A percentile compares a stretch with the other conserved stretches of the same genome.
These are phyloP conservation scores for Saccharomyces eubayanus DNA, from an alignment of 805 yeast species.

Conservation along the genomic window DNA sequence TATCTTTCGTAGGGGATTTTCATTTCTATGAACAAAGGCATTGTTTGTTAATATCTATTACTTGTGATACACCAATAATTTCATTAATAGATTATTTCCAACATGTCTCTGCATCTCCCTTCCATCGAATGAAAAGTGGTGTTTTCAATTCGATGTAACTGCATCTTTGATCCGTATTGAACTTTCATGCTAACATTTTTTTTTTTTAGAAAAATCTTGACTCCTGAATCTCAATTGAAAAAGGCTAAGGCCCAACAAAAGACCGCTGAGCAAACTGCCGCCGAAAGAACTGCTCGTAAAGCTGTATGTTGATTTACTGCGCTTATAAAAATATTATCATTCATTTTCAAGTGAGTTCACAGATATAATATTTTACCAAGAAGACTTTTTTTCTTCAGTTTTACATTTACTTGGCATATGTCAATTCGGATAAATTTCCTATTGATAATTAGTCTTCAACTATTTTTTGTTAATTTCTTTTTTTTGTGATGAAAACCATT, in stretches of 20 bases:
- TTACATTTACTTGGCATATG: background rate
- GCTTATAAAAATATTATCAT: background rate
- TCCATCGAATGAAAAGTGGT: slow-evolving; percentile 35
- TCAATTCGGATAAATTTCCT: slow-evolving; percentile 6
- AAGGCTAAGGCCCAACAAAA: slow-evolving; percentile 71
- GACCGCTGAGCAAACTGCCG: slow-evolving; percentile 68
- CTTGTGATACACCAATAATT: background rate
- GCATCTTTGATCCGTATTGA: slow-evolving; percentile 8
- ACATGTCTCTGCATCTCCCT: slow-evolving; percentile 31
- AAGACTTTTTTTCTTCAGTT: background rate
- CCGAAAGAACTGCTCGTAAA: slow-evolving; percentile 69
- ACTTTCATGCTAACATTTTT: background rate
- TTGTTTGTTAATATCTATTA: background rate
- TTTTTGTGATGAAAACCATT: slow-evolving; percentile 43
- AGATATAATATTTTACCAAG: slow-evolving; percentile 1
- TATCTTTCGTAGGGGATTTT: background rate
- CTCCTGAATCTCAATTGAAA: slow-evolving; percentile 82
- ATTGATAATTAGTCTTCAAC: background rate
- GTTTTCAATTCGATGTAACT: slow-evolving; percentile 35
- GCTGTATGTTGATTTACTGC: slow-evolving; percentile 52
- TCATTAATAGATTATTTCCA: slow-evolving; percentile 15
- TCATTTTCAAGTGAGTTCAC: slow-evolving; percentile 4
- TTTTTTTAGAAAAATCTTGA: slow-evolving; percentile 34
- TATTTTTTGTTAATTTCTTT: background rate
- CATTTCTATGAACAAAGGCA: background rate